Evolutionary conservation across 441 rosid genomes (phyloP), one percentile per base, ranked within the genome.

Genomic region (Erodium chrysanthum): DNA sequence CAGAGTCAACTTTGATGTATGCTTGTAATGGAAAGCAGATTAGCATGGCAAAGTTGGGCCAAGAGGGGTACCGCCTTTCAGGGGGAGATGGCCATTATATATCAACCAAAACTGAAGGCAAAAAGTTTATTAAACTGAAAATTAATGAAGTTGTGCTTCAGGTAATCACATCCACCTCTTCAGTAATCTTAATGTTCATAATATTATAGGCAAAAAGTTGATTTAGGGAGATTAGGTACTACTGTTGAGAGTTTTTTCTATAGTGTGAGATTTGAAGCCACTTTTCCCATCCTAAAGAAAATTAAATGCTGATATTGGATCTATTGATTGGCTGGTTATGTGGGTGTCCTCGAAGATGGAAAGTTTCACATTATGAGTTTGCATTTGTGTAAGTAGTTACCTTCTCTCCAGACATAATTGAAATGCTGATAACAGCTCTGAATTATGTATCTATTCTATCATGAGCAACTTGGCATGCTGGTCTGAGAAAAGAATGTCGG

Each of bases 1-100:
- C 84, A 95, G 98, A 95, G 74, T 95, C 98, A 68, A 84, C 94
- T 82, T 82, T 95, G 89, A 74, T 90, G 91, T 92, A 82, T 82
- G 91, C 92, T 77, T 85, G 88, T 76, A 84, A 89, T 75, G 99
- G 97, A 64, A 82, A 74, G 74, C 97, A 85, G 75, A 86, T 95
- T 78, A 87, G 93, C 72, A 76, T 90, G 77, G 96, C 95, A 21
- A 95, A 89, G 86, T 80, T 95, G 86, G 77, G 85, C 73, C 95
- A 87, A 80, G 96, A 96, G 50, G 86, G 35, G 35, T 60, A 60
- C 33, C 18, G 33, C 64, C 64, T 82, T 72, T 83, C 97, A 72
- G 82, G 80, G 64, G 76, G 90, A 70, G 96, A 84, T 85, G 98
- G 96, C 65, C 93, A 88, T 74, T 95, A 86, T 76, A 83, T 92